A percentile compares a stretch with the other conserved stretches of the same genome.
phyloP scores from a whole-genome alignment of 1,284 basidiomycete species.

The Termitomyces sp. region DNA sequence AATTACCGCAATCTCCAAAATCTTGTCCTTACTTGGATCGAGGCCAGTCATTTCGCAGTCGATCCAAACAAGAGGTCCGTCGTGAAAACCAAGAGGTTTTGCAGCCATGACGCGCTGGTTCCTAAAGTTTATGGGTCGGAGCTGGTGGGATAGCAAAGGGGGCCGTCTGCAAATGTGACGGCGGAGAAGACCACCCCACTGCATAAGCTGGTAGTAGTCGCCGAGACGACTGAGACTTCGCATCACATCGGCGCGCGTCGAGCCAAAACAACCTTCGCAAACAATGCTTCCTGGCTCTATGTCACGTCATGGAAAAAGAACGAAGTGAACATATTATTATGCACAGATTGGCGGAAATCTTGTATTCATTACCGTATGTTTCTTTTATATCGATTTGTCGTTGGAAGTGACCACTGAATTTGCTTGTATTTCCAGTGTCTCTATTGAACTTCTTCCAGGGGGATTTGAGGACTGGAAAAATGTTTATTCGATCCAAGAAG shows the following conservation, averaged over 20 bases:
- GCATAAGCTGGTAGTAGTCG: conserved; percentile 8
- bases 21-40: conserved; percentile 58
- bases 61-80: conserved; percentile 81
- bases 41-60: conserved; percentile 85
- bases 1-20: conserved; percentile 70
- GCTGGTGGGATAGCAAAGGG: background rate
- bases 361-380: conserved; percentile 13
- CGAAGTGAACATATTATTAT: background rate
- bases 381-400: background rate
- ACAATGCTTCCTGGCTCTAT: background rate
- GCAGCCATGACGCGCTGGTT: conserved; percentile 4
- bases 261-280: background rate
- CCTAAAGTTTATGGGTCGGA: background rate
- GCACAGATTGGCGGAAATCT: conserved; percentile 7
- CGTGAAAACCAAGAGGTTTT: conserved; percentile 36
- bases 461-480: conserved; percentile 34
- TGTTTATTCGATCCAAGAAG: conserved; percentile 16
- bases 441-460: conserved; percentile 49
- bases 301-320: conserved; percentile 7
- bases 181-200: conserved; percentile 14
- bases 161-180: conserved; percentile 8
- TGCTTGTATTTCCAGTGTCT: conserved; percentile 22
- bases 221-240: background rate
- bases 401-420: background rate
- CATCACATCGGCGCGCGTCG: background rate